Evolutionary conservation across 306 rosid species (phyloP).

Genomic region (Acmispon strigosus): DNA sequence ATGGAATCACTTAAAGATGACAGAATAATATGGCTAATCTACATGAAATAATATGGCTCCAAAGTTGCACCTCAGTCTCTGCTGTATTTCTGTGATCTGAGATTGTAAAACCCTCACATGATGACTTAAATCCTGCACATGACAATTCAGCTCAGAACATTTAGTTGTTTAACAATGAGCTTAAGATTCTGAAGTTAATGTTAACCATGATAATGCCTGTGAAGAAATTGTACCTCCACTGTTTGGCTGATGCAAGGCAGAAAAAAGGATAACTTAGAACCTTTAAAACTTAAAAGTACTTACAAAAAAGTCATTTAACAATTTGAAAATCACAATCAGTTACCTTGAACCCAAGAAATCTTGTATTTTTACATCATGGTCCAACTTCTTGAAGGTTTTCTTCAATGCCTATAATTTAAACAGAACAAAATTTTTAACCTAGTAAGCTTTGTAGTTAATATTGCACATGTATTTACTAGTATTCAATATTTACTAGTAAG

Average conservation of each 20-base stretch:
- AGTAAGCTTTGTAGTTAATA: too few species aligned
- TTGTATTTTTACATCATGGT: conserved; percentile 73
- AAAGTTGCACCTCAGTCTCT: conserved; percentile 82
- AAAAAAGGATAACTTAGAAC: conserved; percentile 19
- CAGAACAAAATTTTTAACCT: conserved; percentile 22
- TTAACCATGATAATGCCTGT: conserved; percentile 1
- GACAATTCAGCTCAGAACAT: conserved; percentile 19
- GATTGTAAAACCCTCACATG: conserved; percentile 42
- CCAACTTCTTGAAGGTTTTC: conserved; percentile 79
- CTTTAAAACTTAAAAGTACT: conserved; percentile 9
- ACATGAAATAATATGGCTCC: conserved; percentile 36
- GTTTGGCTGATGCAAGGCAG: conserved; percentile 58
- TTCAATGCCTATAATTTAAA: conserved; percentile 55
- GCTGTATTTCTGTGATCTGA: conserved; percentile 46
- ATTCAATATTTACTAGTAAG: too few species aligned
- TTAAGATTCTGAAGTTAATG: conserved; percentile 16
- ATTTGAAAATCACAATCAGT: not conserved
- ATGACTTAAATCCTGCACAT: conserved; percentile 49
- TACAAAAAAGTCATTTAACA: conserved; percentile 16
- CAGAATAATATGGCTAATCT: not conserved
- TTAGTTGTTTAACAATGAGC: conserved; percentile 5
- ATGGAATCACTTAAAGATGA: not conserved
- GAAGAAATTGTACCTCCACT: conserved; percentile 43
- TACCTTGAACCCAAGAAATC: conserved; percentile 76
- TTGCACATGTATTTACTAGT: too few species aligned